Percentiles rank a stretch among this genome's conserved stretches.
Conservation (phyloP, 768 basidiomycete genomes). For the Suillus weaverae region DNA sequence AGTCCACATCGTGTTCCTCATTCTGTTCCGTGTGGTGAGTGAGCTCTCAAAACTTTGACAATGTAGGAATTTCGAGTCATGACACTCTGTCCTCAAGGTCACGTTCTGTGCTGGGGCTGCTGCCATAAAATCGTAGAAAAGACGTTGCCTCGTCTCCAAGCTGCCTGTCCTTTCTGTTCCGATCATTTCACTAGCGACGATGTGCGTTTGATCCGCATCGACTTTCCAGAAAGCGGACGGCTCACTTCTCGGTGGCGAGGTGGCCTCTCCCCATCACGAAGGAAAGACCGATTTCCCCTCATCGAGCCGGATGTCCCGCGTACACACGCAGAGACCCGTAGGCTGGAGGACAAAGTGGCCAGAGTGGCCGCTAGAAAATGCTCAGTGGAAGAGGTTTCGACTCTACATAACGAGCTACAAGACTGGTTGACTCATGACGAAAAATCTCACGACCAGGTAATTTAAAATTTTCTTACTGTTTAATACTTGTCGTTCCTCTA, state of each 20-base stretch:
- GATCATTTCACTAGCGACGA: conserved; percentile 65
- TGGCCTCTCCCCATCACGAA: conserved; percentile 45
- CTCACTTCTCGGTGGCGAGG: conserved; percentile 61
- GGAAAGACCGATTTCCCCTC: conserved; percentile 48
- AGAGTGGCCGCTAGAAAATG: conserved; percentile 81
- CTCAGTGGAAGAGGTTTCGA: conserved; percentile 80
- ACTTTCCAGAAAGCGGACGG: conserved; percentile 68
- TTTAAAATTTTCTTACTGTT: conserved; percentile 22
- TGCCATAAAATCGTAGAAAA: conserved; percentile 82
- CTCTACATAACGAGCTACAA: conserved; percentile 75
- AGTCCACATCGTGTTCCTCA: conserved; percentile 71
- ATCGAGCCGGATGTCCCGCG: conserved; percentile 40
- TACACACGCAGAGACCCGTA: conserved; percentile 56
- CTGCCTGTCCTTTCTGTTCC: conserved; percentile 84
- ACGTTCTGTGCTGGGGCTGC: conserved; percentile 76
- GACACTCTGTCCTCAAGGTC: conserved; percentile 45
- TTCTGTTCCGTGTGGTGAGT: conserved; percentile 82
- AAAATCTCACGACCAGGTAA: conserved; percentile 63
- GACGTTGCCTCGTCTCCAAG: conserved; percentile 62
- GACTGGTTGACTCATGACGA: conserved; percentile 67
- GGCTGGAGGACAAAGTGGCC: conserved; percentile 76
- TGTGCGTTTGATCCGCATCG: conserved; percentile 76
- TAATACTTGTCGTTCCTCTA: conserved; percentile 10
- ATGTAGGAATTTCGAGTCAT: conserved; percentile 13
- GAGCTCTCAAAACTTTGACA: conserved; percentile 22